These are phyloP conservation scores for Emmonsia crescens DNA, from an alignment of 2,329 filamentous ascomycete genomes.

Conservation along the genomic window DNA sequence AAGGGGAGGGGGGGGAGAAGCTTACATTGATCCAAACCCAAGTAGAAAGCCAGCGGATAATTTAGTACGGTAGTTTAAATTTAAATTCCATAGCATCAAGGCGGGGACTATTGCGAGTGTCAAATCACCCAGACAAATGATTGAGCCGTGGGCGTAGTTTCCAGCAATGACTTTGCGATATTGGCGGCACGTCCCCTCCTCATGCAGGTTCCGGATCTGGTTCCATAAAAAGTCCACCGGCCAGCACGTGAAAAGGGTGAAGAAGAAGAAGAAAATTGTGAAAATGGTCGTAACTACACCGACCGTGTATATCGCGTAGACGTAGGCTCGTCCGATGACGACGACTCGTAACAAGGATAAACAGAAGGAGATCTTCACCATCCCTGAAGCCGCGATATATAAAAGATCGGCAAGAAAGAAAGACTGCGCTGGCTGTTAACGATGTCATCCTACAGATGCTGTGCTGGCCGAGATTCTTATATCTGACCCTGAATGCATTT, in stretches of 20 bases:
- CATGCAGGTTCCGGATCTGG: neutral
- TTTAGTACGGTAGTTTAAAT: neutral
- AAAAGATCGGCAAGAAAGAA: neutral
- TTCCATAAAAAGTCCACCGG: constrained; percentile 1
- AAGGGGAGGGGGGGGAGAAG: neutral
- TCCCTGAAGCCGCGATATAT: neutral
- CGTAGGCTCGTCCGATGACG: neutral
- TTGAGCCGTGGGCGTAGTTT: neutral
- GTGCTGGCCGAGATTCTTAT: neutral
- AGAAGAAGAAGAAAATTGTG: neutral
- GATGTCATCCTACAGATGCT: neutral
- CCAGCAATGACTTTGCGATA: neutral
- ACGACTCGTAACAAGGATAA: neutral
- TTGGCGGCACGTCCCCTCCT: neutral
- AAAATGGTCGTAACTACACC: neutral
- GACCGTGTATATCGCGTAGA: neutral
- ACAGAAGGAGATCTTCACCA: neutral
- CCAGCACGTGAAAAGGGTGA: neutral
- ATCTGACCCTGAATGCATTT: neutral
- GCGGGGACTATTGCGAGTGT: neutral
- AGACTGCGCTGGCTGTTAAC: neutral
- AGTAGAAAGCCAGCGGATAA: neutral
- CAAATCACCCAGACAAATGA: neutral
- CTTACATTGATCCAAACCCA: constrained; percentile 1
- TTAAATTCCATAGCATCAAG: neutral